Conservation (phyloP, 2,329 filamentous ascomycete species). For the Penicillium capsulatum region DNA sequence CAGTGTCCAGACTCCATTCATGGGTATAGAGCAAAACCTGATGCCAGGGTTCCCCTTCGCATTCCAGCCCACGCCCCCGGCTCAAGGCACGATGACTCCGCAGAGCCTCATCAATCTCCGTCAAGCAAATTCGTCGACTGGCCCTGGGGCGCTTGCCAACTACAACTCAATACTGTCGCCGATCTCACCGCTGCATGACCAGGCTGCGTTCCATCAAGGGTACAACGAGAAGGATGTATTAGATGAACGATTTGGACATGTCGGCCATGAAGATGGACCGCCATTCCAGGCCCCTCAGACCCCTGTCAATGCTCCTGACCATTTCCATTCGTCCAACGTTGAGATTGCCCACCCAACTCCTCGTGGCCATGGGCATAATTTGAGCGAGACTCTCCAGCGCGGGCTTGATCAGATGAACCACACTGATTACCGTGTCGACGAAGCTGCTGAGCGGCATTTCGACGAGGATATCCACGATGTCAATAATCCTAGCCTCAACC, state of each 20-base stretch:
- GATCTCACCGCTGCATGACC: conserved; percentile 58
- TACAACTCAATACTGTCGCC: conserved; percentile 56
- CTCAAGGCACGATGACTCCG: conserved; percentile 38
- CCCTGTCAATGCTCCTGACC: conserved; percentile 34
- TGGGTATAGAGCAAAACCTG: conserved; percentile 55
- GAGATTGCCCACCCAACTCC: conserved; percentile 60
- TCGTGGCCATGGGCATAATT: conserved; percentile 63
- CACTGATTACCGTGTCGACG: conserved; percentile 78
- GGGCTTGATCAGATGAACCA: conserved; percentile 65
- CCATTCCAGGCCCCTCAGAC: conserved; percentile 29
- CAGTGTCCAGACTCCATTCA: conserved; percentile 55
- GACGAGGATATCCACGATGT: conserved; percentile 64
- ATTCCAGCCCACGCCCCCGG: conserved; percentile 59
- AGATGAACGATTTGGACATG: conserved; percentile 26
- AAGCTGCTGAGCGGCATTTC: conserved; percentile 72
- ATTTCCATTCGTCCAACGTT: conserved; percentile 41
- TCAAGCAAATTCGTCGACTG: conserved; percentile 56
- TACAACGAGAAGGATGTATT: conserved; percentile 29
- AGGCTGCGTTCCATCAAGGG: conserved; percentile 37
- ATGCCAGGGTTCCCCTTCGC: conserved; percentile 64
- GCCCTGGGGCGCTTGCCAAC: conserved; percentile 42
- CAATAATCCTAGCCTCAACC: conserved; percentile 23
- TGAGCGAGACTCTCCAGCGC: conserved; percentile 72
- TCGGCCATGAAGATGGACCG: conserved; percentile 26
- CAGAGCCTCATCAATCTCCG: conserved; percentile 43